Conservation (phyloP, 2,329 filamentous ascomycete species). For the Cercospora brassicicola region DNA sequence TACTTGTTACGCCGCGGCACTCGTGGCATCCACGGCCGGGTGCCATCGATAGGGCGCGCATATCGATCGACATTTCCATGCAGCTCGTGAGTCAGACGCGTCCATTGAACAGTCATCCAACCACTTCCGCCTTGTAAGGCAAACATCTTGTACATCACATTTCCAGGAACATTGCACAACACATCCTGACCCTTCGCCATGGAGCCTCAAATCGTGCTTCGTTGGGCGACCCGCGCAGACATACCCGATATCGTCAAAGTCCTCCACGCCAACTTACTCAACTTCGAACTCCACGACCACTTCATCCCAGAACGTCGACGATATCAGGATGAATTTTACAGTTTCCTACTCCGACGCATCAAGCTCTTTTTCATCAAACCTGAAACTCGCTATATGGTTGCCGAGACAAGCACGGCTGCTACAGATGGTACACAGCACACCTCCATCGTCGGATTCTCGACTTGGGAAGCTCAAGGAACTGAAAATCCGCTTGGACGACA, state of each 20-base stretch:
- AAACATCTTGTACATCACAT: background rate
- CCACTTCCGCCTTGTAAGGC: background rate
- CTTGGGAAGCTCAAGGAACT: conserved; percentile 23
- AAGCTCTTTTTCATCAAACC: conserved; percentile 25
- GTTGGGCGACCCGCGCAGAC: conserved; percentile 26
- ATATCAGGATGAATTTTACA: conserved; percentile 21
- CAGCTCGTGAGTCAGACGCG: background rate
- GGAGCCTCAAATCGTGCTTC: conserved; percentile 13
- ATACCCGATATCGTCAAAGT: conserved; percentile 20
- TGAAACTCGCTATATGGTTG: conserved; percentile 25
- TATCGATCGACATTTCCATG: background rate
- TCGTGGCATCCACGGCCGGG: background rate
- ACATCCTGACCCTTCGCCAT: background rate
- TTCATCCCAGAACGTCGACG: conserved; percentile 16
- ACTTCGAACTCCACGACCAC: conserved; percentile 27
- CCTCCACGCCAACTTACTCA: conserved; percentile 14
- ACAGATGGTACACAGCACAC: conserved; percentile 14
- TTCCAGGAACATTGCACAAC: background rate
- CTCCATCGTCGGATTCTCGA: conserved; percentile 22
- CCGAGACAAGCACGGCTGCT: conserved; percentile 8
- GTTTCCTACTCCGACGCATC: conserved; percentile 19
- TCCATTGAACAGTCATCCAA: background rate
- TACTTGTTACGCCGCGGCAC: background rate
- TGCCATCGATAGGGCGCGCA: background rate
- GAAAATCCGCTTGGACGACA: conserved; percentile 17